phyloP scores from a whole-genome alignment of 306 rosid genomes.

The Vigna radiata region DNA sequence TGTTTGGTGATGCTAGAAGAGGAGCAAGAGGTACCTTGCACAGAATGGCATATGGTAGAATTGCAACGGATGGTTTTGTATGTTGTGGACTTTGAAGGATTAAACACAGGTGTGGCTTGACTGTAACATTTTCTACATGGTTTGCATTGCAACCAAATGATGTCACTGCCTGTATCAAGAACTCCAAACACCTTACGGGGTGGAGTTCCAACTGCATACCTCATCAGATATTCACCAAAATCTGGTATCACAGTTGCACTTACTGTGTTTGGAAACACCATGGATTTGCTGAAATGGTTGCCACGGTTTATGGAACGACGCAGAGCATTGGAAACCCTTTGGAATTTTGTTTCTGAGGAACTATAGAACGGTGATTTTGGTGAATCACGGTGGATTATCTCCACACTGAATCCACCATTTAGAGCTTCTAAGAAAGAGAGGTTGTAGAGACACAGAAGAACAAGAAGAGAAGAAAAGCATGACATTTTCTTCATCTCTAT shows the following conservation, averaged over 20 bases:
- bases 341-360: not conserved
- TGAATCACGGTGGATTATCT: not conserved
- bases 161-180: conserved; percentile 7
- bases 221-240: conserved; percentile 54
- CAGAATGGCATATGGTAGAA: not conserved
- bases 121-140: not conserved
- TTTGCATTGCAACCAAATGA: not conserved
- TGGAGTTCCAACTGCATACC: conserved; percentile 59
- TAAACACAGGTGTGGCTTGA: not conserved
- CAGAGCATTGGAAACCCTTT: not conserved
- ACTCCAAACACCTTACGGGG: conserved; percentile 45
- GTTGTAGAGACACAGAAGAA: not conserved
- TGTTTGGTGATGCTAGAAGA: not conserved
- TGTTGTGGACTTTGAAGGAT: not conserved
- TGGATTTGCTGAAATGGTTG: not conserved
- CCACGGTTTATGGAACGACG: conserved; percentile 50
- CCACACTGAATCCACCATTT: not conserved
- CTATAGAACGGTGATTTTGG: not conserved
- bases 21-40: not conserved
- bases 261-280: not conserved
- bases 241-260: conserved; percentile 1
- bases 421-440: not conserved
- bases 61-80: not conserved
- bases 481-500: not conserved
- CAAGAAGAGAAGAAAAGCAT: not conserved